Evolutionary conservation across 225 moss, liverwort and hornwort genomes (phyloP), one percentile per base, ranked within the genome.

Genomic region (Pseudisothecium myosuroides): DNA sequence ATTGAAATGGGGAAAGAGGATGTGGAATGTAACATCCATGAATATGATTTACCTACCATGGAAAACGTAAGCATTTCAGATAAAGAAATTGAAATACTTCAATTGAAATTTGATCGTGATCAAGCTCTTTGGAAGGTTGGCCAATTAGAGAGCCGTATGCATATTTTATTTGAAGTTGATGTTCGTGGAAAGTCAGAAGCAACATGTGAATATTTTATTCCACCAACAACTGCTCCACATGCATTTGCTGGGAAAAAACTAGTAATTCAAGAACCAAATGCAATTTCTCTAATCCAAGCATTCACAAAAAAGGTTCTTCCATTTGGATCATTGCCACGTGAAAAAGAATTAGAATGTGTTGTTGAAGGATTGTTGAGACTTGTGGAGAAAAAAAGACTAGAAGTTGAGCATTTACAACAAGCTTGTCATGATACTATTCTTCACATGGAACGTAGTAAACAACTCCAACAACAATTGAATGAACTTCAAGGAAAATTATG

Each of bases 41-140:
- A 91, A 62, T 90, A 91, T 52, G 61, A 81, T 19, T 64, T 88
- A 52, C 76, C 88, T 22, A 37, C 63, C 2, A 36, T 85, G 5
- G 76, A 88, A 45, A 73, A 83, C n/a, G 11, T 23, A 74, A 37
- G 20, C 32, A 47, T 26, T 64, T 3, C 21, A 15, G 18, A 88
- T 9, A 86, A 84, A 77, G 91, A 91, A 66, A 87, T 63, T 71
- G 88, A 91, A 60, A 8, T 75, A 45, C 19, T 91, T 22, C 88
- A 92, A 86, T 22, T 92, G 41, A 94, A 89, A 78, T 96, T 96
- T 90, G 97, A 97, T 87, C 90, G 80, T 19, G 94, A 96, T 26
- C 95, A 96, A 89, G 97, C 93, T 79, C 76, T 93, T 81, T 97
- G 97, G 96, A 97, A 97, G 54, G 87, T 96, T 59, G 80, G 87